Evolutionary conservation across 495 filamentous ascomycete genomes (phyloP).

Genomic region (Podospora tetraspora): DNA sequence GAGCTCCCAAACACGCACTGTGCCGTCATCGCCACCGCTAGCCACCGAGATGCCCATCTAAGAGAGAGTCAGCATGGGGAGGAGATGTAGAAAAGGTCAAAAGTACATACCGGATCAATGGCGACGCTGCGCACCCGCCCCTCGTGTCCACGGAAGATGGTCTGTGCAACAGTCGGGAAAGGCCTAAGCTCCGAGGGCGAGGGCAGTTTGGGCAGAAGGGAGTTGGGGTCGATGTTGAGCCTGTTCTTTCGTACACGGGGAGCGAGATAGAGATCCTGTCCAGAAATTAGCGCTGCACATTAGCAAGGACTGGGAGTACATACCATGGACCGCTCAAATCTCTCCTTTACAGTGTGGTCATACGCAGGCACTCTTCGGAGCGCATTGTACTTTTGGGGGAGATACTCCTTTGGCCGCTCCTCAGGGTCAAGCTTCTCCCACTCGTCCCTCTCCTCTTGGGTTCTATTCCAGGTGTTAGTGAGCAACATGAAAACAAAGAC

Average conservation of each 20-base stretch:
- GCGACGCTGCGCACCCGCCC: conserved; percentile 79
- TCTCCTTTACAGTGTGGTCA: conserved; percentile 82
- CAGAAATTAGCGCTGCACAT: background rate
- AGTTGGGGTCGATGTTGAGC: conserved; percentile 93
- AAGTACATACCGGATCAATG: conserved; percentile 41
- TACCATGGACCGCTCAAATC: conserved; percentile 82
- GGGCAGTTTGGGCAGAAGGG: conserved; percentile 89
- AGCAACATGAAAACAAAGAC: background rate
- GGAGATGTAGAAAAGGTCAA: conserved; percentile 46
- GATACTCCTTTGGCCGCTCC: conserved; percentile 82
- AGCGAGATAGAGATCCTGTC: conserved; percentile 79
- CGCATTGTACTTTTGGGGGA: conserved; percentile 74
- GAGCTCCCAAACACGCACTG: conserved; percentile 86
- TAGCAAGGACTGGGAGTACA: background rate
- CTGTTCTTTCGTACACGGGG: conserved; percentile 88
- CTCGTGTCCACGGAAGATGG: conserved; percentile 79
- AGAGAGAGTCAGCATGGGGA: conserved; percentile 39
- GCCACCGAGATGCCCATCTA: conserved; percentile 44
- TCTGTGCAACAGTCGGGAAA: conserved; percentile 83
- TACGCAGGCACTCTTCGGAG: conserved; percentile 92
- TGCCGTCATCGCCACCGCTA: conserved; percentile 91
- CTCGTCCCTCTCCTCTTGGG: conserved; percentile 72
- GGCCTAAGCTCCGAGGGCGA: conserved; percentile 87
- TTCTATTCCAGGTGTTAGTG: conserved; percentile 27
- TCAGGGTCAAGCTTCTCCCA: conserved; percentile 89